Evolutionary conservation across 2,329 filamentous ascomycete species (phyloP), one percentile per base, ranked within the genome.

Genomic region (Trichoderma pleuroti): DNA sequence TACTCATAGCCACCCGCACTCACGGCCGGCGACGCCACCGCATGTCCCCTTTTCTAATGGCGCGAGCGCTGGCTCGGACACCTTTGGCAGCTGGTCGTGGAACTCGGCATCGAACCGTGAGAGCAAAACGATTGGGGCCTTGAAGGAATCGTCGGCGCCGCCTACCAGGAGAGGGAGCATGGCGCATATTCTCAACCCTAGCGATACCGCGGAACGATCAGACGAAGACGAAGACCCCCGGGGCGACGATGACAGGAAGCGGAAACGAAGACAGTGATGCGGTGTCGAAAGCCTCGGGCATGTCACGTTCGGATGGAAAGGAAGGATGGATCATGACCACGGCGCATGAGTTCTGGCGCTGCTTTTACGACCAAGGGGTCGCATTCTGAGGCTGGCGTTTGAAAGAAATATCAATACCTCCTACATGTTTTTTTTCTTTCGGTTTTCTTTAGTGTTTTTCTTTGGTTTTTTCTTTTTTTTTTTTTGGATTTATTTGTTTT

Each of bases 101-200:
- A 83, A 82, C 70, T 83, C 84, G 39, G 84, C 85, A 7, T 76
- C 75, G 18, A 83, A 80, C 73, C 82, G 84, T 56, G 86, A 85
- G 64, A 84, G 84, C 70, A 86, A 85, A 76, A 85, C 83, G 24
- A 79, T 88, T 10, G 80, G 82, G 78, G 82, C 5, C 76, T 88
- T 59, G 86, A 84, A 72, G 26, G 87, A 89, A 73, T 84, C 84
- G 71, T 89, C 87, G 2, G 86, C 82, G 0, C 87, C 87, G 2
- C 85, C 86, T 0, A 89, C 87, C 0, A 80, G 87, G 59, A 80
- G 87, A 63, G 86, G 87, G 28, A 89, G 87, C 78, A 89, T 89
- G 86, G 87, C 87, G 0, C 87, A 89, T 72, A 89, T 89, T 21
- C 80, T 89, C n/a, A 89, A 89, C 75, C 87, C 87, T 1, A 86